Evolutionary conservation across 345 rosid genomes (phyloP).

Genomic region (Luvunga scandens): DNA sequence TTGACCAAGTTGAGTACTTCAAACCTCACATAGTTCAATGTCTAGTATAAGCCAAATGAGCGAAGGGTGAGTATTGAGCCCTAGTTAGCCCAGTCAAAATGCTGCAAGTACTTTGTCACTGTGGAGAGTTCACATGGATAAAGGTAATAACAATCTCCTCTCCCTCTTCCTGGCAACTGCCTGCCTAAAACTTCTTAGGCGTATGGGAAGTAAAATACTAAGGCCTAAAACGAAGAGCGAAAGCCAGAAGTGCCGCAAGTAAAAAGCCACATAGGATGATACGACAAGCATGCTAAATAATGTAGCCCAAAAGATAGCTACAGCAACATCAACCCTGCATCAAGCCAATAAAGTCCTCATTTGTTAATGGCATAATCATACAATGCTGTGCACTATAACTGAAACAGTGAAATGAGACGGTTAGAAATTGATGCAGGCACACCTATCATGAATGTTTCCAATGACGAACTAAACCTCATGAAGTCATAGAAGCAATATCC

Average conservation of each 20-base stretch:
- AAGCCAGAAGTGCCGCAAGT: constrained; percentile 33
- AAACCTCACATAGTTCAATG: background rate
- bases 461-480: background rate
- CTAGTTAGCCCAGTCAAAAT: constrained; percentile 1
- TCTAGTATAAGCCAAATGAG: background rate
- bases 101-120: constrained; percentile 5
- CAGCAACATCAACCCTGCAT: constrained; percentile 47
- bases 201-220: constrained; percentile 33
- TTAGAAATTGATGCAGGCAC: background rate
- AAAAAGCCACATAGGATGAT: constrained; percentile 28
- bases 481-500: background rate
- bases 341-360: constrained; percentile 12
- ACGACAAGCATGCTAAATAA: constrained; percentile 35
- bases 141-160: constrained; percentile 41
- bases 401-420: background rate
- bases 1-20: constrained; percentile 16
- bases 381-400: background rate
- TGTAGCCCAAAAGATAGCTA: constrained; percentile 41
- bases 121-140: constrained; percentile 38
- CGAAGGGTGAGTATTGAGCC: background rate
- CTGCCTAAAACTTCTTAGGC: constrained; percentile 38
- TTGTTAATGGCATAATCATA: background rate
- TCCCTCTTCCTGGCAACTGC: constrained; percentile 43
- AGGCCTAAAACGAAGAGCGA: constrained; percentile 28
- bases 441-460: background rate